Percentiles rank a stretch among this genome's conserved stretches.
Evolutionary conservation across 2,329 filamentous ascomycete genomes (phyloP).

Genomic region (Orbilia quercus): DNA sequence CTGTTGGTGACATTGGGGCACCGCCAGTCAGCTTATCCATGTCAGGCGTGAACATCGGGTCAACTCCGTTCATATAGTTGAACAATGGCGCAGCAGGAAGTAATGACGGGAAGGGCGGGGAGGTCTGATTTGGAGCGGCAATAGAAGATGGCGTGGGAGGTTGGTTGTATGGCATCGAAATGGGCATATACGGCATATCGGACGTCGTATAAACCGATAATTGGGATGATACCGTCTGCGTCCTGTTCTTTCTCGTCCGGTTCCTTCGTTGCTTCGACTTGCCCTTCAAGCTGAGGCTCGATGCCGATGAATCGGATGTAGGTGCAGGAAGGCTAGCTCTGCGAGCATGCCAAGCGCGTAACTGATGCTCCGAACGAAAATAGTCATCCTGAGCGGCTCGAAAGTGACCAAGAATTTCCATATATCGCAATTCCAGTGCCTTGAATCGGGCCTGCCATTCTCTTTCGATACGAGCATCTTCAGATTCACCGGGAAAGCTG

Average conservation of each 20-base stretch:
- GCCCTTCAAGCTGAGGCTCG: slow-evolving; percentile 33
- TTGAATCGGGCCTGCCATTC: slow-evolving; percentile 70
- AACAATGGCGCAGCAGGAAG: slow-evolving; percentile 67
- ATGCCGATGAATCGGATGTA: slow-evolving; percentile 31
- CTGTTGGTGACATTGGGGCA: slow-evolving; percentile 80
- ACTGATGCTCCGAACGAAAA: slow-evolving; percentile 54
- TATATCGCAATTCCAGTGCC: slow-evolving; percentile 68
- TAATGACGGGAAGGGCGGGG: slow-evolving; percentile 62
- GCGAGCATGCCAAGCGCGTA: slow-evolving; percentile 62
- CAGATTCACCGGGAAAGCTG: slow-evolving; percentile 63
- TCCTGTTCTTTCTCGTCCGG: slow-evolving; percentile 64
- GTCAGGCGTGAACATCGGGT: slow-evolving; percentile 43
- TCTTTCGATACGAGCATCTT: slow-evolving; percentile 64
- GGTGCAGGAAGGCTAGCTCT: slow-evolving; percentile 58
- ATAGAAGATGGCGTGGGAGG: slow-evolving; percentile 49
- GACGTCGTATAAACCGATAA: slow-evolving; percentile 64
- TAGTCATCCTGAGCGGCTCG: slow-evolving; percentile 60
- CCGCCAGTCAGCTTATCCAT: slow-evolving; percentile 68
- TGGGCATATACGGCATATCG: slow-evolving; percentile 62
- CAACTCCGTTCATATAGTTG: slow-evolving; percentile 68
- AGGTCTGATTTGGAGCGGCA: slow-evolving; percentile 62
- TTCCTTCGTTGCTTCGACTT: slow-evolving; percentile 63
- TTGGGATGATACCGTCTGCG: slow-evolving; percentile 61
- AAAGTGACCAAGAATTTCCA: slow-evolving; percentile 56
- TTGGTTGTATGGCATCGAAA: slow-evolving; percentile 64